phyloP scores from a whole-genome alignment of 257 asterid species.

The Jacaranda mimosifolia region DNA sequence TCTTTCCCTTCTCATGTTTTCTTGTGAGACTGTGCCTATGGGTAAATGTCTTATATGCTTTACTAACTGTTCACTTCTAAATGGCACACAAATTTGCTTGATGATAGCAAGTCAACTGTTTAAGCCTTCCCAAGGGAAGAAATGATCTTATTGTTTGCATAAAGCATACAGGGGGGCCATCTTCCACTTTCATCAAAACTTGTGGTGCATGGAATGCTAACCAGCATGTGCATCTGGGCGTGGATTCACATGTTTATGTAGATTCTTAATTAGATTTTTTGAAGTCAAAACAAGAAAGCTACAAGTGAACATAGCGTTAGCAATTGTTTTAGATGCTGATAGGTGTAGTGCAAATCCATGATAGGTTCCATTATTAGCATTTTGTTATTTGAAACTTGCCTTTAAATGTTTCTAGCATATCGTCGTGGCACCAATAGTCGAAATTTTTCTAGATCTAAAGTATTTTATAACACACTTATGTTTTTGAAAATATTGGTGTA shows the following conservation, averaged over 20 bases:
- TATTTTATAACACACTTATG: neutral
- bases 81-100: no score
- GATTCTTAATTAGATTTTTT: no score
- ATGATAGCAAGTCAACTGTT: neutral
- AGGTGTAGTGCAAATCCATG: neutral
- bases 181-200: neutral
- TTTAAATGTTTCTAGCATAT: neutral
- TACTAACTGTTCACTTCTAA: no score
- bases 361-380: neutral
- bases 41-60: no score
- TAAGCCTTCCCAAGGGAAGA: neutral
- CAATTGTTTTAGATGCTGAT: neutral
- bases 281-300: neutral
- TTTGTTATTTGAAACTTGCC: neutral
- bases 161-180: neutral
- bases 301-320: neutral
- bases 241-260: neutral
- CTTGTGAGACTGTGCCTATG: no score
- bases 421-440: neutral
- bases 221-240: neutral
- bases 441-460: slow-evolving; percentile 5
- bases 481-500: neutral
- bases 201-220: no score
- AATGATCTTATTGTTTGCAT: neutral
- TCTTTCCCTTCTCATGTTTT: neutral